Conservation (phyloP, 495 filamentous ascomycete genomes). For the Letharia columbiana region DNA sequence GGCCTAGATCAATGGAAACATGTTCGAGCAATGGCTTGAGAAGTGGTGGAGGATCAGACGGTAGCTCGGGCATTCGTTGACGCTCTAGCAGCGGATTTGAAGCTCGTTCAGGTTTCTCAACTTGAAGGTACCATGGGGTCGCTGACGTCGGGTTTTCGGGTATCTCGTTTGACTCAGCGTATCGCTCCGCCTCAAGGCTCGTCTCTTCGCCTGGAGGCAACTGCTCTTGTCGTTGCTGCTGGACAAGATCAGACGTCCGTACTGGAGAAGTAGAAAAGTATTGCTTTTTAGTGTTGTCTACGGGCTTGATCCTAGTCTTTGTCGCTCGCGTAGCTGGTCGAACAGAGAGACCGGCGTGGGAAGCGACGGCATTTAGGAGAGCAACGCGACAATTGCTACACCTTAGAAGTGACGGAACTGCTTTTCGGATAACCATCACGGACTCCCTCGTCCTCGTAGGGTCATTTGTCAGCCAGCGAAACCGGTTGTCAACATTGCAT, state of each 20-base stretch:
- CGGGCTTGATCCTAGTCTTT: neutral
- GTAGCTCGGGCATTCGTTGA: conserved; percentile 67
- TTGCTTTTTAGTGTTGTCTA: neutral
- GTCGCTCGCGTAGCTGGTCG: conserved; percentile 2
- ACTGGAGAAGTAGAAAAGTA: neutral
- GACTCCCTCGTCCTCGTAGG: neutral
- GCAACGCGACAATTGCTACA: conserved; percentile 20
- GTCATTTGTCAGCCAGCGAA: neutral
- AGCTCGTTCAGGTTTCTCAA: conserved; percentile 40
- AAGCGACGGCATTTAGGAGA: conserved; percentile 17
- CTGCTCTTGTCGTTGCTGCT: conserved; percentile 10
- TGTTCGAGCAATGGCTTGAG: conserved; percentile 67
- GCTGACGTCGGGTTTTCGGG: neutral
- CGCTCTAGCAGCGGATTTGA: conserved; percentile 47
- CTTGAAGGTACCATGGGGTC: conserved; percentile 82
- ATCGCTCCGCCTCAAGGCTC: neutral
- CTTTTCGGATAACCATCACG: neutral
- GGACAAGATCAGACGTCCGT: conserved; percentile 7
- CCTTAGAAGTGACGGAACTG: neutral
- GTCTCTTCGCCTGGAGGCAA: neutral
- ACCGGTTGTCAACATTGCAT: neutral
- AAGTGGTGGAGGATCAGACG: conserved; percentile 61
- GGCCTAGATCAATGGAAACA: conserved; percentile 68
- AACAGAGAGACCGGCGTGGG: conserved; percentile 10
- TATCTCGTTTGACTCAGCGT: neutral